Evolutionary conservation across 2,329 filamentous ascomycete genomes (phyloP).

Genomic region (Aspergillus ruber): DNA sequence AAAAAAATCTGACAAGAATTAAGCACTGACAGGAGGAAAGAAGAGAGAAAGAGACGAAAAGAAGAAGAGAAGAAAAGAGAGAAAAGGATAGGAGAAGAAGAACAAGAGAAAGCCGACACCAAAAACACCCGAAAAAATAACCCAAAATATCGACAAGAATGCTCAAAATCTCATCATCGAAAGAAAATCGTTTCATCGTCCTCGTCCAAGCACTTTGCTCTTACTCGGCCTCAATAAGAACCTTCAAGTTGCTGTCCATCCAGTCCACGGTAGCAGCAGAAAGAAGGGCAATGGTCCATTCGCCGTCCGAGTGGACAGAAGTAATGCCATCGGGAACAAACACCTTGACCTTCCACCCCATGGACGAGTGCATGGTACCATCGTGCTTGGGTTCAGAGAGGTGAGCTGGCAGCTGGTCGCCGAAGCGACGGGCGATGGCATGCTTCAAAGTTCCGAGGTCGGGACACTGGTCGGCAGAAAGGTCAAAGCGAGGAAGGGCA

Average conservation of each 20-base stretch:
- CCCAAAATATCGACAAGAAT: slow-evolving; percentile 1
- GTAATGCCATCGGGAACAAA: slow-evolving; percentile 39
- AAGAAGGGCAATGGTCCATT: slow-evolving; percentile 41
- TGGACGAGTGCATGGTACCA: slow-evolving; percentile 10
- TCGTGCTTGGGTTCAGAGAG: slow-evolving; percentile 15
- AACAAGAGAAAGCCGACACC: slow-evolving; percentile 1
- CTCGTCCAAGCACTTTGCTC: no score
- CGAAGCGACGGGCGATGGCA: slow-evolving; percentile 25
- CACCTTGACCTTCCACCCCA: slow-evolving; percentile 31
- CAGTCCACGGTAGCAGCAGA: slow-evolving; percentile 39
- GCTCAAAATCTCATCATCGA: slow-evolving; percentile 1
- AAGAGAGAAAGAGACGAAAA: neutral
- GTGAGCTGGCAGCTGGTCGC: slow-evolving; percentile 23
- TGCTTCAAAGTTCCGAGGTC: slow-evolving; percentile 28
- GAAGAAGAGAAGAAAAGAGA: neutral
- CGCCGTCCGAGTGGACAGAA: slow-evolving; percentile 32
- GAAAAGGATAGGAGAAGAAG: neutral
- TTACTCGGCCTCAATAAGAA: slow-evolving; percentile 33
- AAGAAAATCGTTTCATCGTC: no score
- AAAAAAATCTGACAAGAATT: neutral
- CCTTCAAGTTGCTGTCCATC: slow-evolving; percentile 41
- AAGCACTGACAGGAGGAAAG: neutral
- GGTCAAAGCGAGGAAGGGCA: slow-evolving; percentile 31
- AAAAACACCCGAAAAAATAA: neutral
- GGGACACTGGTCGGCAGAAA: slow-evolving; percentile 30